Base-by-base conservation (phyloP, 2,329 filamentous ascomycete species). In the Paraconiothyrium sp. region DNA sequence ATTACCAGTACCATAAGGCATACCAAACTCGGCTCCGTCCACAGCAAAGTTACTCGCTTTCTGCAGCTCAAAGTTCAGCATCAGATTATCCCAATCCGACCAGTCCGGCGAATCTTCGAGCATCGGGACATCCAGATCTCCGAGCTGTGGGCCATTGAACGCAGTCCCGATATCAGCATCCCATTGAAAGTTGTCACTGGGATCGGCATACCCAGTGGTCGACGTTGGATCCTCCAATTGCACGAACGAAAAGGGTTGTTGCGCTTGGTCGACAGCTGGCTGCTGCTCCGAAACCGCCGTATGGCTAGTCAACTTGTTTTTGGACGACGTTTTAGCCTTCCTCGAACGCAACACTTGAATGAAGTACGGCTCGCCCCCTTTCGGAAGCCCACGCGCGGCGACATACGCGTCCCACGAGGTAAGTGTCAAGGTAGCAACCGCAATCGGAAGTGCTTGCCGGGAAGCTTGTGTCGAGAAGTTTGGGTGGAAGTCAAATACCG, bases 401-500 rank as follows among this genome's bases (percentile, higher is more conserved):
- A 58, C 48, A 32, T 68, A 74, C 1, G 73, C 76, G 8, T 79
- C 77, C 81, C 82, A 85, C 1, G 82, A 80, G 58, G 80, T 81
- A 1, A 84, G 63, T 3, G 79, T 79, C 24, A 84, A 67, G 50
- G 78, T 78, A 1, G 77, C 76, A 2, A 84, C 70, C 0, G 82
- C 83, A 20, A 80, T 65, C 34, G 82, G 78, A 8, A 85, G 71
- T 0, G 81, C 78, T 47, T 74, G 72, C 39, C 74, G 78, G 10
- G 73, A 72, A 3, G 72, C 63, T 16, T 76, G 72, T 11, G 69
- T 71, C 30, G 78, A 71, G 52, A 82, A 80, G 55, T 76, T 76
- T 0, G 79, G 75, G 59, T 84, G 82, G 58, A 79, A 77, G 4
- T 75, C 69, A 56, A 80, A 85, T 6, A 81, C 73, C 46, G 79